phyloP scores from a whole-genome alignment of 352 stramenopile species.

The Phytopythium oedochilum region DNA sequence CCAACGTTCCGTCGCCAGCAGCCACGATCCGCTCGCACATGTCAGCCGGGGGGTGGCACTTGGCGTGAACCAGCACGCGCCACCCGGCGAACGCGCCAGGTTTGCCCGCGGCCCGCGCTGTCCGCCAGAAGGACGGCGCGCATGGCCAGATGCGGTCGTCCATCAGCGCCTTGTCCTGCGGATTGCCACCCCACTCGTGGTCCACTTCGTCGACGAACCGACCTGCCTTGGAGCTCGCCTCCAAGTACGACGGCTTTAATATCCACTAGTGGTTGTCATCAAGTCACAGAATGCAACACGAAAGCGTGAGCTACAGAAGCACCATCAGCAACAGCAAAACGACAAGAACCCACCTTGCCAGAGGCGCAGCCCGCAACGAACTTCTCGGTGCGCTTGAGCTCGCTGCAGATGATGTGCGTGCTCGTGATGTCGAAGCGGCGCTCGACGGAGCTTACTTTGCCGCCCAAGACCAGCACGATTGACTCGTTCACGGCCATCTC shows the following conservation, averaged over 20 bases:
- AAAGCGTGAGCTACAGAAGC: not conserved
- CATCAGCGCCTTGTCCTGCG: conserved; percentile 53
- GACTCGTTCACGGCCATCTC: conserved; percentile 71
- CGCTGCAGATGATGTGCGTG: conserved; percentile 85
- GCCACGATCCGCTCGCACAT: conserved; percentile 80
- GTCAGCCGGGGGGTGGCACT: conserved; percentile 62
- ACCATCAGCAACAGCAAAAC: conserved; percentile 2
- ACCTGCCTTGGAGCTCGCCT: conserved; percentile 51
- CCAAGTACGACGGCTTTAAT: conserved; percentile 77
- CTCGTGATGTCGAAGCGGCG: conserved; percentile 64
- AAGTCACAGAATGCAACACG: not conserved
- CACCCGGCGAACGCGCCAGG: conserved; percentile 62
- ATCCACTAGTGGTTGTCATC: conserved; percentile 55
- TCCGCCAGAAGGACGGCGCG: conserved; percentile 60
- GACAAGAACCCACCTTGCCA: conserved; percentile 55
- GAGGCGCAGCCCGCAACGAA: conserved; percentile 76
- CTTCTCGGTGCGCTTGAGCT: conserved; percentile 86
- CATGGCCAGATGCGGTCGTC: conserved; percentile 73
- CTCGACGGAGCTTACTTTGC: conserved; percentile 53
- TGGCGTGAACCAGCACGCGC: conserved; percentile 72
- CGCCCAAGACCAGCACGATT: conserved; percentile 64
- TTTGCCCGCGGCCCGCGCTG: conserved; percentile 32
- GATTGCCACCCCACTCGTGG: conserved; percentile 68
- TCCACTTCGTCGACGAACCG: conserved; percentile 65
- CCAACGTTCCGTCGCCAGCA: conserved; percentile 46